These are phyloP conservation scores for Barnettozyma pratensis DNA, from an alignment of 805 yeast species.

Conservation along the genomic window DNA sequence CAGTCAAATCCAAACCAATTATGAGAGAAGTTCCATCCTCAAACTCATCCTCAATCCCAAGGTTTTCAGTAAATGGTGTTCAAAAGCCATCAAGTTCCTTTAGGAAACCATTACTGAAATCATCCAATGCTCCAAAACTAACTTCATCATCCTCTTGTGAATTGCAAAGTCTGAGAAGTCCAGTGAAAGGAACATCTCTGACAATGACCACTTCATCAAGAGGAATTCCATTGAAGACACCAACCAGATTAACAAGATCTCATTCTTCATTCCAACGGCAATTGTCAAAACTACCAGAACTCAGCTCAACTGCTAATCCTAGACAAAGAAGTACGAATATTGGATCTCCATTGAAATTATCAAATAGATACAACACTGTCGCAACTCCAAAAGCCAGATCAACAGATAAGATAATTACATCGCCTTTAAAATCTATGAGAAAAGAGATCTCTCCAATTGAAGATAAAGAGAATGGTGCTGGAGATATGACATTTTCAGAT, in stretches of 20 bases:
- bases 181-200: conserved; percentile 7
- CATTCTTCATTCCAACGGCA: conserved; percentile 22
- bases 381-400: conserved; percentile 1
- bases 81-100: conserved; percentile 16
- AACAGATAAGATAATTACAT: conserved; percentile 18
- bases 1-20: conserved; percentile 9
- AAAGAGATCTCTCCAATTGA: background rate
- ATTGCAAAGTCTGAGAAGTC: conserved; percentile 12
- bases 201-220: conserved; percentile 7
- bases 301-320: conserved; percentile 6
- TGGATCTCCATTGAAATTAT: conserved; percentile 16
- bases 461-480: conserved; percentile 12
- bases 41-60: conserved; percentile 6
- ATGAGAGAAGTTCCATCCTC: background rate
- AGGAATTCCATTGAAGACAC: conserved; percentile 8
- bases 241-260: conserved; percentile 15
- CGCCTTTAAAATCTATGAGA: conserved; percentile 23
- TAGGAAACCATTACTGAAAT: conserved; percentile 11
- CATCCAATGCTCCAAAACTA: conserved; percentile 9
- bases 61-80: conserved; percentile 11
- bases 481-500: conserved; percentile 17
- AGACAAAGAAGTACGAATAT: conserved; percentile 3
- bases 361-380: conserved; percentile 11
- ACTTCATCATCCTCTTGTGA: conserved; percentile 12
- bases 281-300: conserved; percentile 15